These are phyloP conservation scores for Canna indica DNA, from an alignment of 176 grass and related monocot genomes.

Conservation along the genomic window DNA sequence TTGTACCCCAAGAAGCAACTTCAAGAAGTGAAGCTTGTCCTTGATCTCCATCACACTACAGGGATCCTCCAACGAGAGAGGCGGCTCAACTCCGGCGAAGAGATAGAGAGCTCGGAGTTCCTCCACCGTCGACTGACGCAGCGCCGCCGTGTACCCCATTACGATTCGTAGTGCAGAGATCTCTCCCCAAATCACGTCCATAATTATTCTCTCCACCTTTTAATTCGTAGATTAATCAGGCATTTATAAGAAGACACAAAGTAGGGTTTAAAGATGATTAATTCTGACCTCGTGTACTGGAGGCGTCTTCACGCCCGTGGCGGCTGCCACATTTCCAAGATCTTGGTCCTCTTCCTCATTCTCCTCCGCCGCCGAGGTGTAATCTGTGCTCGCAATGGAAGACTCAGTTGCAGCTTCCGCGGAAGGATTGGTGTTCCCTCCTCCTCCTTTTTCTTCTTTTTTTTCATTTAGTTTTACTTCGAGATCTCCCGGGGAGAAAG, in stretches of 20 bases:
- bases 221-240: background rate
- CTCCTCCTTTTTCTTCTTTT: background rate
- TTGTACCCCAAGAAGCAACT: constrained; percentile 33
- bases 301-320: background rate
- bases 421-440: background rate
- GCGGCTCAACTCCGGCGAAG: constrained; percentile 36
- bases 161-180: constrained; percentile 26
- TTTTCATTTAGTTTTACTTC: background rate
- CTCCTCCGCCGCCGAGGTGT: background rate
- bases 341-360: background rate
- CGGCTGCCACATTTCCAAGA: background rate
- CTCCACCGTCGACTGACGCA: constrained; percentile 13
- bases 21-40: constrained; percentile 33
- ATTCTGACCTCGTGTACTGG: background rate
- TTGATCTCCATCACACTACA: constrained; percentile 29
- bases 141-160: constrained; percentile 28
- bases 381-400: background rate
- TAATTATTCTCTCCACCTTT: background rate
- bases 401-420: background rate
- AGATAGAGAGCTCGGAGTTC: constrained; percentile 35
- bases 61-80: constrained; percentile 15
- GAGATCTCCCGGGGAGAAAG: background rate
- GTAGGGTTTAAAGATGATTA: no score
- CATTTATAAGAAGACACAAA: background rate
- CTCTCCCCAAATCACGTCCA: constrained; percentile 31